A percentile compares a stretch with the other conserved stretches of the same genome.
phyloP scores from a whole-genome alignment of 805 yeast species.

The Suhomyces sp. region DNA sequence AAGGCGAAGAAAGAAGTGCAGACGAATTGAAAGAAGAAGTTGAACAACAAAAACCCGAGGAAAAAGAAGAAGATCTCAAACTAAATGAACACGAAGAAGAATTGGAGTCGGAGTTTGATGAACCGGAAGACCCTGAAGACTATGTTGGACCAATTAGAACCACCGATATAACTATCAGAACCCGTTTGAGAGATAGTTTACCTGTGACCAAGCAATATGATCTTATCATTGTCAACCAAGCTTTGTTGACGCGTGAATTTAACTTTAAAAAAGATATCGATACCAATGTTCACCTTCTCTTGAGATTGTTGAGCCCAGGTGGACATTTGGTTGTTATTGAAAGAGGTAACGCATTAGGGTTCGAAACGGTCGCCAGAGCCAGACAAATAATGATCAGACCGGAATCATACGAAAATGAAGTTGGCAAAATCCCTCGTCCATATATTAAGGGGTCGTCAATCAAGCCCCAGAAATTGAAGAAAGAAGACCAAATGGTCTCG shows the following conservation, averaged over 20 bases:
- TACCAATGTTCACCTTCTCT: conserved; percentile 54
- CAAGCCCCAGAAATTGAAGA: conserved; percentile 39
- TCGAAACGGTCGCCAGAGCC: conserved; percentile 85
- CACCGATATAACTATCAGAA: conserved; percentile 50
- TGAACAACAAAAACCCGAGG: conserved; percentile 1
- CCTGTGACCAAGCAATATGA: conserved; percentile 65
- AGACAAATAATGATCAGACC: conserved; percentile 90
- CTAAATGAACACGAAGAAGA: conserved; percentile 10
- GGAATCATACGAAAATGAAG: conserved; percentile 54
- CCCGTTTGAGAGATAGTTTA: conserved; percentile 53
- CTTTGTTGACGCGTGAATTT: conserved; percentile 58
- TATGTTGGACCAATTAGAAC: conserved; percentile 53
- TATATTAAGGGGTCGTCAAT: conserved; percentile 52
- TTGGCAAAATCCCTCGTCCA: conserved; percentile 68
- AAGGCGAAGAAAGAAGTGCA: conserved; percentile 12
- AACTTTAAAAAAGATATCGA: conserved; percentile 76
- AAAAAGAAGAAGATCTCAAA: background rate
- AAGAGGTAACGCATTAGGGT: conserved; percentile 87
- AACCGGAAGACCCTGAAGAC: conserved; percentile 15
- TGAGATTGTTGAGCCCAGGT: conserved; percentile 65
- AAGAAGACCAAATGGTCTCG: conserved; percentile 35
- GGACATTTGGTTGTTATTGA: conserved; percentile 82
- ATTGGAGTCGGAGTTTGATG: conserved; percentile 10
- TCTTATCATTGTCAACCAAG: conserved; percentile 79
- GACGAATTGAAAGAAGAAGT: conserved; percentile 19